Evolutionary conservation across 495 filamentous ascomycete species (phyloP).

Genomic region (Talaromyces borbonicus): DNA sequence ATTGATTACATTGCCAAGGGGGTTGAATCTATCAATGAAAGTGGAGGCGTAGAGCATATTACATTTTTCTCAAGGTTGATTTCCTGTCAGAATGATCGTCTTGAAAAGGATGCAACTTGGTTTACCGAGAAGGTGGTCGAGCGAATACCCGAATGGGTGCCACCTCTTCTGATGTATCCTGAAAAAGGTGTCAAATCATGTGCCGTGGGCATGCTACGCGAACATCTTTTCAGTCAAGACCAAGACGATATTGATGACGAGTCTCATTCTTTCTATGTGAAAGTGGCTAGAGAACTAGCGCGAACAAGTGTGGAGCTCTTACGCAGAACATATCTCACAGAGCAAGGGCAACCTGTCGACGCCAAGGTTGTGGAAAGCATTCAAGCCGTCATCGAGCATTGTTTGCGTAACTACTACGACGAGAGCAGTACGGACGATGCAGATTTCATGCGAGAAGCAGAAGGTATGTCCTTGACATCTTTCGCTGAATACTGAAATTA

Average conservation of each 20-base stretch:
- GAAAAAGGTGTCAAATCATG: conserved; percentile 44
- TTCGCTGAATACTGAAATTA: too few species aligned
- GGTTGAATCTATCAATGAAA: conserved; percentile 44
- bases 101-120: conserved; percentile 21
- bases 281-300: conserved; percentile 27
- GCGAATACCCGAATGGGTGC: conserved; percentile 53
- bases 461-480: conserved; percentile 22
- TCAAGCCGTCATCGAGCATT: conserved; percentile 29
- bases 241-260: conserved; percentile 20
- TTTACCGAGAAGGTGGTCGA: conserved; percentile 40
- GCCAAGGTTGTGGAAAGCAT: conserved; percentile 29
- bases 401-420: conserved; percentile 30
- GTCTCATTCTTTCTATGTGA: conserved; percentile 12
- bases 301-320: conserved; percentile 26
- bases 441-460: conserved; percentile 21
- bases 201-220: conserved; percentile 45
- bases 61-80: conserved; percentile 45
- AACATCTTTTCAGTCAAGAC: conserved; percentile 43
- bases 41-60: conserved; percentile 49
- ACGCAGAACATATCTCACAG: conserved; percentile 18
- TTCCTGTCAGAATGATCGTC: conserved; percentile 27
- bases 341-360: conserved; percentile 21
- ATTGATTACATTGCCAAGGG: conserved; percentile 44
- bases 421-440: conserved; percentile 31
- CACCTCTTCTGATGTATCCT: conserved; percentile 54